These are phyloP conservation scores for Hirsutella thompsonii DNA, from an alignment of 2,329 filamentous ascomycete genomes.

Conservation along the genomic window DNA sequence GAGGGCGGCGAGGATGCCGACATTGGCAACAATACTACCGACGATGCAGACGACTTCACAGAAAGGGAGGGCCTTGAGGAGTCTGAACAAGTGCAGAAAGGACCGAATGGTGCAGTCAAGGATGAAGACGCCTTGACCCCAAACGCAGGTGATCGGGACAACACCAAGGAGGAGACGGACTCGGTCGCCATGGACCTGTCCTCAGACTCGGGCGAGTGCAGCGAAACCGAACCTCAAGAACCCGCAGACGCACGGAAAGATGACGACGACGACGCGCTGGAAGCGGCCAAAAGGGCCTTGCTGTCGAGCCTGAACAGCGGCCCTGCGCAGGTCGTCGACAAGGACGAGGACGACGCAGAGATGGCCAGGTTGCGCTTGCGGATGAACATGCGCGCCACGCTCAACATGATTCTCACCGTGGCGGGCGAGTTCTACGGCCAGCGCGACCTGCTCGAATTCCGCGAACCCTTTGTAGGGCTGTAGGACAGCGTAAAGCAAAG, in stretches of 20 bases:
- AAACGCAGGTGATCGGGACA: constrained; percentile 1
- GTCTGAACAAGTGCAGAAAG: not conserved
- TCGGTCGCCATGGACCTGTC: constrained; percentile 30
- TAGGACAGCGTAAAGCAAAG: constrained; percentile 9
- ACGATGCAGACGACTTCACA: not conserved
- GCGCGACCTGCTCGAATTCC: constrained; percentile 66
- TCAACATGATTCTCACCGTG: constrained; percentile 86
- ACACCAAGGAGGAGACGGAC: constrained; percentile 9
- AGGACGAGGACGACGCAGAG: constrained; percentile 13
- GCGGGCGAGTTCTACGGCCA: constrained; percentile 85
- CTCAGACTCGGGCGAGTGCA: constrained; percentile 20
- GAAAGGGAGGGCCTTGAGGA: not conserved
- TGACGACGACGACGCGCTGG: constrained; percentile 25
- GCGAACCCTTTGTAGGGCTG: constrained; percentile 44
- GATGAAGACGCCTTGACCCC: not conserved
- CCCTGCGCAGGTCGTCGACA: constrained; percentile 12
- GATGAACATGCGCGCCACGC: constrained; percentile 51
- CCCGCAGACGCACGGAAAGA: constrained; percentile 2
- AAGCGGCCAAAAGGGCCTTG: constrained; percentile 34
- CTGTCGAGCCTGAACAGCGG: constrained; percentile 28
- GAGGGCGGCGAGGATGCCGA: constrained; percentile 22
- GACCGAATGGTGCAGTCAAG: not conserved
- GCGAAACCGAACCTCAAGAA: constrained; percentile 18
- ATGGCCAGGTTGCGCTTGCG: constrained; percentile 20
- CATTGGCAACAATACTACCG: not conserved